Conservation (phyloP, 345 rosid genomes). For the Eucalyptus urophylla region DNA sequence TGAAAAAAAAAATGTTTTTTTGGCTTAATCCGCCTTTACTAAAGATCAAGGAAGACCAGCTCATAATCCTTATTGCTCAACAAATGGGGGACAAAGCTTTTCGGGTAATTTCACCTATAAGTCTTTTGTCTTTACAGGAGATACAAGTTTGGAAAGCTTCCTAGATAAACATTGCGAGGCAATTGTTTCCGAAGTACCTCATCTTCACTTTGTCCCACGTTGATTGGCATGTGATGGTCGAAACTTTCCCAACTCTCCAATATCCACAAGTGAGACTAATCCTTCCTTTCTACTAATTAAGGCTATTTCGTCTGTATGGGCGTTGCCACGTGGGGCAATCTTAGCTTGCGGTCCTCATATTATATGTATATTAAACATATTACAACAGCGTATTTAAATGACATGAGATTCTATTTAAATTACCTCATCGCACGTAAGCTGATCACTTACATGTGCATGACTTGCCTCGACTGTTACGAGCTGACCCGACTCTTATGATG, state of each 20-base stretch:
- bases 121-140: rapidly evolving
- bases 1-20: too few relatives aligned
- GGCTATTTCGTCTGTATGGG: background rate
- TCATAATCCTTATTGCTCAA: background rate
- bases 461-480: background rate
- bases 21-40: too few relatives aligned
- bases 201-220: background rate
- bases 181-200: rapidly evolving
- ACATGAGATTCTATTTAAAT: background rate
- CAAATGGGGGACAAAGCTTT: background rate
- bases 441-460: rapidly evolving
- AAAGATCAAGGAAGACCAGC: too few relatives aligned
- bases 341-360: too few relatives aligned
- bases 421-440: background rate
- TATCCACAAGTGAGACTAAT: rapidly evolving
- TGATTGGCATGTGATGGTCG: background rate
- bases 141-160: background rate
- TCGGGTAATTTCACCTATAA: rapidly evolving
- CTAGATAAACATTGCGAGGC: background rate
- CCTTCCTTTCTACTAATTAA: background rate
- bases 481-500: rapidly evolving
- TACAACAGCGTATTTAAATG: too few relatives aligned
- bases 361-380: rapidly evolving
- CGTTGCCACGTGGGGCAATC: too few relatives aligned
- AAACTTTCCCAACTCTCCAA: background rate